phyloP scores from a whole-genome alignment of 1,284 basidiomycete species.

The Leccinum angustisporum region DNA sequence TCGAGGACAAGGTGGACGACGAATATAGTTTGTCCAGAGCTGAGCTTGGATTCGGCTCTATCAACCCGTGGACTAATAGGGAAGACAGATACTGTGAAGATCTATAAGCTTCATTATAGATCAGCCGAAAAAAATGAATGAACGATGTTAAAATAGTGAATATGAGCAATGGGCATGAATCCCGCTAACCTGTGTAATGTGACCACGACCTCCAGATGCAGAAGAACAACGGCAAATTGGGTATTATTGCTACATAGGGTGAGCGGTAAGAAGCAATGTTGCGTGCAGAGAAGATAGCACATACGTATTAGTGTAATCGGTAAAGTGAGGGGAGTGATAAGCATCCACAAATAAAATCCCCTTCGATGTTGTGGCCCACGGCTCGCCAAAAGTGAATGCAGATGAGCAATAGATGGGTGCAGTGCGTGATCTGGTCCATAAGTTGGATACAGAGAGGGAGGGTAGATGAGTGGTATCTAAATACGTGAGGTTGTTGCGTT shows the following conservation, averaged over 20 bases:
- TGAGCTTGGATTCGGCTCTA: slow-evolving; percentile 53
- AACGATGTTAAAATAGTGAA: background rate
- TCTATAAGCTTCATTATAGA: slow-evolving; percentile 56
- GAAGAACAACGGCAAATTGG: slow-evolving; percentile 83
- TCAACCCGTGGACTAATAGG: slow-evolving; percentile 53
- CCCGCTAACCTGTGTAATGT: slow-evolving; percentile 65
- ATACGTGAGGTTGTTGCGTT: background rate
- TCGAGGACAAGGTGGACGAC: slow-evolving; percentile 6
- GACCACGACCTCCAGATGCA: slow-evolving; percentile 82
- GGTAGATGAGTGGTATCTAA: slow-evolving; percentile 69
- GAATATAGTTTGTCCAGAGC: slow-evolving; percentile 61
- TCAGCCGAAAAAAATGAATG: background rate
- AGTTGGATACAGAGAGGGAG: slow-evolving; percentile 48
- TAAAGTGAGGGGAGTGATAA: slow-evolving; percentile 64
- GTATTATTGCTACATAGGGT: slow-evolving; percentile 60
- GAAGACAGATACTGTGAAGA: slow-evolving; percentile 67
- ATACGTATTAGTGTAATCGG: slow-evolving; percentile 74
- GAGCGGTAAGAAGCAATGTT: slow-evolving; percentile 3
- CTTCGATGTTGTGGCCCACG: slow-evolving; percentile 63
- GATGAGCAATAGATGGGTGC: slow-evolving; percentile 48
- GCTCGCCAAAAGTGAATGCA: slow-evolving; percentile 50
- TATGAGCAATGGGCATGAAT: slow-evolving; percentile 1
- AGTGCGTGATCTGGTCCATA: slow-evolving; percentile 2
- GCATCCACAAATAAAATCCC: slow-evolving; percentile 65
- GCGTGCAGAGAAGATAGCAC: slow-evolving; percentile 30